These are phyloP conservation scores for Tephrocybe sp. DNA, from an alignment of 768 basidiomycete species.

Conservation along the genomic window DNA sequence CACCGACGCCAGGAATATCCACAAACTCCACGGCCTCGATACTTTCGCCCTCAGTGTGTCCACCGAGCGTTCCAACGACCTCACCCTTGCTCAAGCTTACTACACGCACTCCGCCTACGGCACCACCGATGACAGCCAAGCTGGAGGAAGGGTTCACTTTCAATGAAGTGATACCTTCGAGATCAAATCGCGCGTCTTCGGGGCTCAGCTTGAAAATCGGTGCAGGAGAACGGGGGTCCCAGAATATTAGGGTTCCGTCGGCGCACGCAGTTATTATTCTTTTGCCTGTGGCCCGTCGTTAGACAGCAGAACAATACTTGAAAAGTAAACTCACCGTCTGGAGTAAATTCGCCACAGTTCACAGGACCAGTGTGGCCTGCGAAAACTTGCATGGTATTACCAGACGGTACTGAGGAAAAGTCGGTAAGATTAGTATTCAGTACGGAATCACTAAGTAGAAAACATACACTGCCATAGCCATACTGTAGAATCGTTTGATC, in stretches of 20 bases:
- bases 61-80: slow-evolving; percentile 71
- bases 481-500: slow-evolving; percentile 88
- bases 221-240: slow-evolving; percentile 81
- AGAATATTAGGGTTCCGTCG: slow-evolving; percentile 79
- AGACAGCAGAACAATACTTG: background rate
- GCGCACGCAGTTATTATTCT: slow-evolving; percentile 84
- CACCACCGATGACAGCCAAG: slow-evolving; percentile 87
- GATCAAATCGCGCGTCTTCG: slow-evolving; percentile 67
- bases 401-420: slow-evolving; percentile 75
- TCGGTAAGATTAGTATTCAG: background rate
- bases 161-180: slow-evolving; percentile 84
- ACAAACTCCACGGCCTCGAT: slow-evolving; percentile 86
- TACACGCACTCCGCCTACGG: slow-evolving; percentile 81
- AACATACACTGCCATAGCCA: slow-evolving; percentile 97
- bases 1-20: slow-evolving; percentile 58
- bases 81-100: slow-evolving; percentile 87
- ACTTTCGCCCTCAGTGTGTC: slow-evolving; percentile 84
- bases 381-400: slow-evolving; percentile 94
- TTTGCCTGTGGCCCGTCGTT: slow-evolving; percentile 54
- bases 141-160: slow-evolving; percentile 85
- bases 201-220: slow-evolving; percentile 81
- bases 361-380: slow-evolving; percentile 85
- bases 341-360: slow-evolving; percentile 87
- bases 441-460: background rate
- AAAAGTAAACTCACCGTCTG: slow-evolving; percentile 59